A percentile compares a stretch with the other conserved stretches of the same genome.
These are phyloP conservation scores for Claviceps citrina DNA, from an alignment of 2,329 filamentous ascomycete genomes.

Conservation along the genomic window DNA sequence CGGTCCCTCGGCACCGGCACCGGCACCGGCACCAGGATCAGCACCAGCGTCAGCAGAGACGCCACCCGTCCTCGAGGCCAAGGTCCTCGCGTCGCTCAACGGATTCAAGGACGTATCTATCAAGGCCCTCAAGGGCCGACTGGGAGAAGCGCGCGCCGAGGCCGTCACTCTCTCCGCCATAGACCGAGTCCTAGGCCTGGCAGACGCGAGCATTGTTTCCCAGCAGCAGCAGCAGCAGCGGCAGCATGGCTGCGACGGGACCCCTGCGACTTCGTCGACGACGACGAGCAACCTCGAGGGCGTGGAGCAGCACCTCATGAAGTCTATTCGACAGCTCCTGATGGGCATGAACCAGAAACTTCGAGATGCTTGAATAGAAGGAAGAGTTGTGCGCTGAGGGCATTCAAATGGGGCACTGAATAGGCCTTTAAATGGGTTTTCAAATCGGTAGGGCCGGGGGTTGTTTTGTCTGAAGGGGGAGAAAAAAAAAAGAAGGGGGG, in stretches of 20 bases:
- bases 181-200: slow-evolving; percentile 33
- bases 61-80: slow-evolving; percentile 22
- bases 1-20: neutral
- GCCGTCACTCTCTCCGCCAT: slow-evolving; percentile 34
- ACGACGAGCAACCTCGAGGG: slow-evolving; percentile 20
- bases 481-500: no score
- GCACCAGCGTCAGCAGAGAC: slow-evolving; percentile 9
- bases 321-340: slow-evolving; percentile 24
- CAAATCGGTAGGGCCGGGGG: no score
- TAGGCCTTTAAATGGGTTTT: no score
- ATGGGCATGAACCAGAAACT: slow-evolving; percentile 26
- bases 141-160: slow-evolving; percentile 28
- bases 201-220: slow-evolving; percentile 26
- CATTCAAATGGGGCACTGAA: no score
- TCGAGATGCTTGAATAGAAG: slow-evolving; percentile 7
- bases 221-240: slow-evolving; percentile 20
- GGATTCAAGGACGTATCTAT: slow-evolving; percentile 32
- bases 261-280: neutral
- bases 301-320: slow-evolving; percentile 26
- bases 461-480: no score
- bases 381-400: no score
- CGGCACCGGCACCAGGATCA: neutral
- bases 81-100: slow-evolving; percentile 25
- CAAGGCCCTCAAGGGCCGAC: slow-evolving; percentile 24
- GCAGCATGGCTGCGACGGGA: no score